phyloP scores from a whole-genome alignment of 2,329 filamentous ascomycete species.

The Paecilomyces sp. region DNA sequence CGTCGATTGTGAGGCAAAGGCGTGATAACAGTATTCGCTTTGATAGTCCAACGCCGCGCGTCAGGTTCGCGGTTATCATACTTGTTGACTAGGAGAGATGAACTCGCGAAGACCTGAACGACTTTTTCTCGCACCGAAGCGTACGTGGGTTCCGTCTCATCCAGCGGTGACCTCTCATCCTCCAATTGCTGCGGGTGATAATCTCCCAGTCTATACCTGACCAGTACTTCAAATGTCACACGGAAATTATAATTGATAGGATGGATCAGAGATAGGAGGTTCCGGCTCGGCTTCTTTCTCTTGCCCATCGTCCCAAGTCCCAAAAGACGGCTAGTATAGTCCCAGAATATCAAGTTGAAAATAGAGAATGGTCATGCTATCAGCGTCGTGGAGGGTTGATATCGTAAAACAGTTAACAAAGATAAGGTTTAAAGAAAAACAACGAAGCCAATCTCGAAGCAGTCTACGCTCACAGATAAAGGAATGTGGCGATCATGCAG shows the following conservation, averaged over 20 bases:
- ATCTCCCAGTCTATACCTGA: conserved; percentile 6
- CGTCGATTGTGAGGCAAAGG: conserved; percentile 1
- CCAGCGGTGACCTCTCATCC: background rate
- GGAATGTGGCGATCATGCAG: background rate
- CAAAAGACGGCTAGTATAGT: background rate
- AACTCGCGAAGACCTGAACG: conserved; percentile 1
- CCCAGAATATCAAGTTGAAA: background rate
- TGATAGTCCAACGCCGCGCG: conserved; percentile 6
- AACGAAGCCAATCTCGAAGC: background rate
- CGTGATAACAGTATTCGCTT: conserved; percentile 1
- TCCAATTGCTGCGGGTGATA: background rate
- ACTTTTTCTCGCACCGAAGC: conserved; percentile 6
- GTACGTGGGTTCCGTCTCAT: background rate
- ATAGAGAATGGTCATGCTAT: too few species aligned
- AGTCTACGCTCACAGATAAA: background rate
- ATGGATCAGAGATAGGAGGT: conserved; percentile 2
- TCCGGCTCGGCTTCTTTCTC: background rate
- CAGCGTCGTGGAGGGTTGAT: background rate
- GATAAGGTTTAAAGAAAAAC: background rate
- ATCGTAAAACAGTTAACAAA: background rate
- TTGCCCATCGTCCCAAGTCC: background rate
- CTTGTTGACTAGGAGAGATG: conserved; percentile 7
- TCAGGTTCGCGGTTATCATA: background rate
- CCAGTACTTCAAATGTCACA: conserved; percentile 10
- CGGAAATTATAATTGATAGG: conserved; percentile 5